Evolutionary conservation across 2,329 filamentous ascomycete species (phyloP).

Genomic region (Aspergillus sojae): DNA sequence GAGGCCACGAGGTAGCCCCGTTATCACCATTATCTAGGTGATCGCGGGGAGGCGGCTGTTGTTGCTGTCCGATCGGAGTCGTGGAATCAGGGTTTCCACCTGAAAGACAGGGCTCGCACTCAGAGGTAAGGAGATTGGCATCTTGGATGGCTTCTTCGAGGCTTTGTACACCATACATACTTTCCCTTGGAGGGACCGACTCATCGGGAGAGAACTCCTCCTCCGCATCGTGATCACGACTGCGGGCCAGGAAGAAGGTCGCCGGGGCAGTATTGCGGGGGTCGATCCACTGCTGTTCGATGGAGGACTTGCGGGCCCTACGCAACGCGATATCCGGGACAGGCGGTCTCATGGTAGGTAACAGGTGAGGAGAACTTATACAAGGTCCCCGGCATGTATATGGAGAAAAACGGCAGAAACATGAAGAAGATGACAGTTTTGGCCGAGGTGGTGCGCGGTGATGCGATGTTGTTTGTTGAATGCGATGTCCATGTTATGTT

Average conservation of each 20-base stretch:
- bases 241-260: constrained; percentile 63
- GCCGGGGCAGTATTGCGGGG: constrained; percentile 50
- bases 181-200: constrained; percentile 41
- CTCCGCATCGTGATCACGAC: constrained; percentile 46
- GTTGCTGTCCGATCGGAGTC: constrained; percentile 17
- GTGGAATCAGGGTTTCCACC: not conserved
- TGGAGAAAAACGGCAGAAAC: not conserved
- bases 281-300: constrained; percentile 39
- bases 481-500: not conserved
- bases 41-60: constrained; percentile 7
- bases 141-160: constrained; percentile 56
- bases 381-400: not conserved
- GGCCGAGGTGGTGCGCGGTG: not conserved
- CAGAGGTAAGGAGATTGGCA: constrained; percentile 26
- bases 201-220: constrained; percentile 28
- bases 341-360: constrained; percentile 40
- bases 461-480: not conserved
- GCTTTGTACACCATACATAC: constrained; percentile 60
- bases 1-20: constrained; percentile 26
- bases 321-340: constrained; percentile 36
- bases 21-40: constrained; percentile 25
- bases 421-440: not conserved
- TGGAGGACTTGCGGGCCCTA: constrained; percentile 40
- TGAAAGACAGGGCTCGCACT: constrained; percentile 11
- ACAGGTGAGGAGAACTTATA: constrained; percentile 5